phyloP scores from a whole-genome alignment of 106 monocot species.

The Amphibolis antarctica region DNA sequence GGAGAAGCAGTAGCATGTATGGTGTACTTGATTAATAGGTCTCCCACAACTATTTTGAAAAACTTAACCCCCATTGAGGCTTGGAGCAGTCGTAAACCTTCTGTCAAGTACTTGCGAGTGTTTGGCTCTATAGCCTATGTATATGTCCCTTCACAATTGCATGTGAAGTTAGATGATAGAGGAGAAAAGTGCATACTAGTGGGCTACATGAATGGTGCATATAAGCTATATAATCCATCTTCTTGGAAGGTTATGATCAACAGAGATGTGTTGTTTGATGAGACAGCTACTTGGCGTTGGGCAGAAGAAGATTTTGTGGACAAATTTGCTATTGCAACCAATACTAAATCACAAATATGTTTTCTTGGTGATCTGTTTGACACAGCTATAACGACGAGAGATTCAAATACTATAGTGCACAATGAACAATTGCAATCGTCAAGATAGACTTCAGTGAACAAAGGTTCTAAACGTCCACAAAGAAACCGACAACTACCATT shows the following conservation, averaged over 20 bases:
- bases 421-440: no score
- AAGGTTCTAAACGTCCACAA: no score
- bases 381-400: no score
- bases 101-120: background rate
- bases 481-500: no score
- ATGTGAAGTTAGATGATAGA: background rate
- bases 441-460: no score
- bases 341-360: no score
- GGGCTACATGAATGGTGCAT: background rate
- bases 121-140: background rate
- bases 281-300: background rate
- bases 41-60: background rate
- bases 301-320: no score
- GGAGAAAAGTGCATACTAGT: background rate
- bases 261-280: constrained; percentile 1
- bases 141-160: background rate
- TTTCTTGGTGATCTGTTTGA: no score
- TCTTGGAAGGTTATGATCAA: background rate
- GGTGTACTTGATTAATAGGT: background rate
- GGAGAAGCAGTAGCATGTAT: background rate
- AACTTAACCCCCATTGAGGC: background rate
- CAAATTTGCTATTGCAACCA: no score
- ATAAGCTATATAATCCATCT: background rate
- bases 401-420: no score
- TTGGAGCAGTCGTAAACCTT: background rate